Conservation (phyloP, 1,284 basidiomycete species). For the Ceratobasidium theobromae region DNA sequence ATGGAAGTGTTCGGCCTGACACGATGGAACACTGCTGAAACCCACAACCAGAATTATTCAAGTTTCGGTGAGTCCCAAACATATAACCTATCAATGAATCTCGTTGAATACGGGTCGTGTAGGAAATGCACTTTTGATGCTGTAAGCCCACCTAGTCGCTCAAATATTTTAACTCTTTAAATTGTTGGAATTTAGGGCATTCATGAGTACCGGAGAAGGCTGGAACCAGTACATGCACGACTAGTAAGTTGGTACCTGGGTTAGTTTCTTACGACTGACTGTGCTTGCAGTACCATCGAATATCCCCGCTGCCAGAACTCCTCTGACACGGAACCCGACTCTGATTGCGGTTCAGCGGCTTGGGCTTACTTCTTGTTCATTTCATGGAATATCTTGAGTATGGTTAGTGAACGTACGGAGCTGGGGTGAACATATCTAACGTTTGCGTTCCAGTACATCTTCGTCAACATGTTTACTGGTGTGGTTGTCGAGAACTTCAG, state of each 20-base stretch:
- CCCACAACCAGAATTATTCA: conserved; percentile 77
- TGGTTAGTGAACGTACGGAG: conserved; percentile 58
- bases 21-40: conserved; percentile 77
- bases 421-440: not conserved
- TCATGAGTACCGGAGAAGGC: conserved; percentile 81
- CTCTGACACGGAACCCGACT: conserved; percentile 50
- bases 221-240: conserved; percentile 98
- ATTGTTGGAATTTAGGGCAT: conserved; percentile 44
- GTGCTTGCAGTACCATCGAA: conserved; percentile 58
- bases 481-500: conserved; percentile 97
- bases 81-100: no score
- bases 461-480: conserved; percentile 94
- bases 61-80: conserved; percentile 81
- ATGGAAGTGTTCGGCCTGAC: conserved; percentile 94
- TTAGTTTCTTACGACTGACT: conserved; percentile 17
- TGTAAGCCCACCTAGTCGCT: not conserved
- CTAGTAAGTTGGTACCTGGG: conserved; percentile 58
- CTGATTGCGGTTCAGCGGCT: conserved; percentile 85
- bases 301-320: conserved; percentile 85
- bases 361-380: conserved; percentile 93
- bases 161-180: not conserved
- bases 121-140: conserved; percentile 43
- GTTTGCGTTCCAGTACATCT: conserved; percentile 69
- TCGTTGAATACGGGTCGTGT: no score
- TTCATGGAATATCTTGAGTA: conserved; percentile 94